Evolutionary conservation across 1,284 basidiomycete genomes (phyloP), one percentile per base, ranked within the genome.

Genomic region (Rhodofomes roseus): DNA sequence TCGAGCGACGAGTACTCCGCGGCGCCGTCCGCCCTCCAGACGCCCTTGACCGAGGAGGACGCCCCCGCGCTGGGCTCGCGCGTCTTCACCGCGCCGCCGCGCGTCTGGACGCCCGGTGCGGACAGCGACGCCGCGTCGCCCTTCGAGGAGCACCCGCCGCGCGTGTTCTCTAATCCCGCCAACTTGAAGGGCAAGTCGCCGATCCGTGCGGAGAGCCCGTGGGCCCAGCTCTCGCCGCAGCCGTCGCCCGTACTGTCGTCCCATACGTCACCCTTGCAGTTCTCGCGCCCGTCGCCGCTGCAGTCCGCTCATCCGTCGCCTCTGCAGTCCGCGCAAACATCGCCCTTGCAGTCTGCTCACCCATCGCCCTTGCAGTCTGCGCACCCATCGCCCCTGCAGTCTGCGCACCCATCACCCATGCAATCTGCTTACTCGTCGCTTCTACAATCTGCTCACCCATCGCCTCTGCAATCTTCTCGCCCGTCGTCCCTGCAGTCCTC

Each of bases 151-250:
- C 29, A n/a, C 16, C 31, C 41, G 7, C 37, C 57, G 29, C 50
- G 57, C 25, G 41, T 54, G 22, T 54, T 54, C 39, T 54, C 57
- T 22, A 34, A 27, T 14, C 20, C 29, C 11, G 52, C 12, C n/a
- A n/a, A n/a, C n/a, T n/a, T n/a, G 23, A 58, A 58, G 46, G 46
- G 56, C 44, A 57, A 57, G 56, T 50, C 56, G 22, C 36, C 46
- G 18, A 22, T 41, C 8, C 55, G 55, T 34, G 12, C 50, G 1
- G 34, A 22, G 1, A 34, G 31, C 8, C 31, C 31, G 50, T 52
- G 50, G 50, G 14, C 50, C 9, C 48, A 18, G 16, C 9, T 31
- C 16, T 51, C 48, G 23, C 43, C 43, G n/a, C n/a, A 44, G 25
- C 50, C 50, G 25, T 11, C 50, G 50, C 23, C 50, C 16, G 12